A percentile compares a stretch with the other conserved stretches of the same genome.
Evolutionary conservation across 2,329 filamentous ascomycete species (phyloP).

Genomic region (Huntiella abstrusa): DNA sequence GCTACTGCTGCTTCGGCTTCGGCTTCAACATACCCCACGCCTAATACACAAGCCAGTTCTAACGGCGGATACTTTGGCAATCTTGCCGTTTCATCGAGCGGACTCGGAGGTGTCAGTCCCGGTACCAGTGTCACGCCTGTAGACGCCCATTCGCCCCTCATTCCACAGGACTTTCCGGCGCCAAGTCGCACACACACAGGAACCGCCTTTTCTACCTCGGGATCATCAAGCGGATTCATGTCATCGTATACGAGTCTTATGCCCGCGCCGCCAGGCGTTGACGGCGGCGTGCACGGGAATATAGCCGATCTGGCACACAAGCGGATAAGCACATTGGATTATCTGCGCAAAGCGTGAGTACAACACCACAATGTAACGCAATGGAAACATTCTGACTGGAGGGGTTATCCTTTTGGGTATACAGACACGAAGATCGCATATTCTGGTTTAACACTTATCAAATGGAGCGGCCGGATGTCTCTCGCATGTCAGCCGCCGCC

Average conservation of each 20-base stretch:
- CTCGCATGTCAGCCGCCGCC: slow-evolving; percentile 71
- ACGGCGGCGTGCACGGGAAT: slow-evolving; percentile 34
- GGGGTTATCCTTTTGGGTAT: background rate
- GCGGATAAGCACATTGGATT: slow-evolving; percentile 83
- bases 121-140: background rate
- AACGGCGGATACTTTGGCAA: background rate
- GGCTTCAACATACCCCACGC: background rate
- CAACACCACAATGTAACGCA: background rate
- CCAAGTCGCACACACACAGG: slow-evolving; percentile 8
- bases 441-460: slow-evolving; percentile 98
- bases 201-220: slow-evolving; percentile 1
- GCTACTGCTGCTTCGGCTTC: slow-evolving; percentile 24
- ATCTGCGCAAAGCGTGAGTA: slow-evolving; percentile 78
- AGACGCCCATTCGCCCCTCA: slow-evolving; percentile 9
- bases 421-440: slow-evolving; percentile 74
- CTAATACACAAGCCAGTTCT: background rate
- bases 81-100: background rate
- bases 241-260: slow-evolving; percentile 3
- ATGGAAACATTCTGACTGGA: background rate
- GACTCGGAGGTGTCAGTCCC: background rate
- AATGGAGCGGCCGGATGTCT: slow-evolving; percentile 66
- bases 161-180: slow-evolving; percentile 10
- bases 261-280: slow-evolving; percentile 20
- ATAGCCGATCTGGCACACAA: slow-evolving; percentile 79
- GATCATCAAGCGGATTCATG: slow-evolving; percentile 7